Base-by-base conservation (phyloP, 1,284 basidiomycete genomes). In the Neolentinus lepideus region DNA sequence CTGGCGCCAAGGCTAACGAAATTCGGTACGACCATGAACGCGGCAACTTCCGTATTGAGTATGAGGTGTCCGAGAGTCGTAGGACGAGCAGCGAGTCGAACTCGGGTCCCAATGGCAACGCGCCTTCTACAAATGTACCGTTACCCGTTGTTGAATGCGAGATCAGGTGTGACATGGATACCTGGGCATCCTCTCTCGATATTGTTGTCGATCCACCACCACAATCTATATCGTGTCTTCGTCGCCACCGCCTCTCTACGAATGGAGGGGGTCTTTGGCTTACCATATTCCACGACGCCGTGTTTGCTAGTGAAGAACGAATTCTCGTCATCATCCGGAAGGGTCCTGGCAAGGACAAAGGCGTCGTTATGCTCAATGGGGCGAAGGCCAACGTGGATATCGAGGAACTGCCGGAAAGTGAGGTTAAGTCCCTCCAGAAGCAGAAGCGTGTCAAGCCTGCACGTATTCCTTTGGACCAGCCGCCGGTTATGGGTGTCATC, bases 261-360 rank as follows among this genome's bases (percentile, higher is more conserved):
- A 87, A 88, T 43, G 96, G 95, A 2, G 95, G 97, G 8, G 96
- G 96, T 0, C 73, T 98, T n/a, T 99, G 97, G 97, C 73, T 99
- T 22, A 96, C 93, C 0, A 79, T 99, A 62, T 91, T 88, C 25
- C 96, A 99, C 63, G 90, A 94, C 59, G 82, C 86, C 2, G 75
- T 86, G 16, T 81, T 85, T 55, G 80, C 92, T 2, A 85, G 85
- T 24, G 84, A 90, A 35, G 92, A 94, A 53, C 80, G 85, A 50
- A 76, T 95, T 3, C 73, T 84, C 46, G 81, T 81, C 1, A 83
- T 90, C 57, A 85, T 98, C 6, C 80, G 91, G 12, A 80, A 87
- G n/a, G 91, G 89, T 10, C 84, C 75, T 1, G 69, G 71, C 58
- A 68, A 67, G 50, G 90, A 94, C 63, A 88, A 85, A 60, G 86